Base-by-base conservation (phyloP, 2,329 filamentous ascomycete species). In the Penicillium sclerotigenum region DNA sequence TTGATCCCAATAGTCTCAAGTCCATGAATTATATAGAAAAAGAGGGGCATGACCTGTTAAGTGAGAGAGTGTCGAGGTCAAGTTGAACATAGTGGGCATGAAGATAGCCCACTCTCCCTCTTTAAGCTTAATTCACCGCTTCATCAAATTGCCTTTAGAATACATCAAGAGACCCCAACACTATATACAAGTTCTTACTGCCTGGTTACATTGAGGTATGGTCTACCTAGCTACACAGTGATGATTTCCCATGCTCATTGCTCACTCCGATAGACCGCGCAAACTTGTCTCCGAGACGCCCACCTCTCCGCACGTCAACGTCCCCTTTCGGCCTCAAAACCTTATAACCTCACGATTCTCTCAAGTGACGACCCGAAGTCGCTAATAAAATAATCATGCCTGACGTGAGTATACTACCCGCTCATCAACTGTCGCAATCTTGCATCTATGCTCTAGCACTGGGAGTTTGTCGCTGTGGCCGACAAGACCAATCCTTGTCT, bases 361-460 rank as follows among this genome's bases (percentile, higher is more conserved):
- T 46, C 59, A 28, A 34, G 37, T 26, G 16, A 26, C 46, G 46
- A 46, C 43, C 22, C 31, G 9, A 31, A 34, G 28, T 48, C 36
- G 10, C 20, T 16, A 42, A 49, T 40, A 22, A 28, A 40, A 29
- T 49, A 31, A 71, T 61, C 33, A 73, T 73, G 70, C 70, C 70
- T 59, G 70, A 73, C 59, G 70, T 73, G 59, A 70, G 70, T 71
- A 11, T 22, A 36, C 45, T 33, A 28, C 5, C 31, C 36, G 16
- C 13, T 49, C 22, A 14, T 42, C 22, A 18, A 16, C 16, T 43
- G 3, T 13, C 37, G 29, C 53, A 20, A 52, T 33, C 9, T 42
- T 52, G 18, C 46, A 37, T 47, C 41, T 37, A 49, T 28, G n/a
- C 16, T 22, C 24, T 24, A 28, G 18, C 16, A 45, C 47, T 52